phyloP scores from a whole-genome alignment of 2,329 filamentous ascomycete genomes.

The Colletotrichum lindemuthianum region DNA sequence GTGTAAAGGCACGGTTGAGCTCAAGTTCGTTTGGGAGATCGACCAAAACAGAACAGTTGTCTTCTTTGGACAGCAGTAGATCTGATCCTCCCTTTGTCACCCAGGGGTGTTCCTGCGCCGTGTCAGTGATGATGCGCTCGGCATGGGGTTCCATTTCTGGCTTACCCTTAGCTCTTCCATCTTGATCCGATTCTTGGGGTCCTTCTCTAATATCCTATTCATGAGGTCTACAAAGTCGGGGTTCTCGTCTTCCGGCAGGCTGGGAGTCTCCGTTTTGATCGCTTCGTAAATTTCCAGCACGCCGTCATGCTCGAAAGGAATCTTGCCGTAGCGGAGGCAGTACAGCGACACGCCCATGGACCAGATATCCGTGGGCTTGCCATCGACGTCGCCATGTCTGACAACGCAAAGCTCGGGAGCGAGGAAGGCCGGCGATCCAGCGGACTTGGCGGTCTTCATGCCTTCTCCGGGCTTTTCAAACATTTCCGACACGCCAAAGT shows the following conservation, averaged over 20 bases:
- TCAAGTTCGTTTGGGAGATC: slow-evolving; percentile 90
- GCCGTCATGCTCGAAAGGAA: slow-evolving; percentile 84
- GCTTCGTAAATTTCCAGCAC: slow-evolving; percentile 90
- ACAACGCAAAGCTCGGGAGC: slow-evolving; percentile 91
- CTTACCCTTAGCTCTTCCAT: slow-evolving; percentile 85
- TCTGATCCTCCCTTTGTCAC: slow-evolving; percentile 85
- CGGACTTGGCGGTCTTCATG: slow-evolving; percentile 93
- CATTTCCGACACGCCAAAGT: slow-evolving; percentile 99
- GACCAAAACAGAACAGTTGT: slow-evolving; percentile 85
- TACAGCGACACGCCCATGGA: slow-evolving; percentile 97
- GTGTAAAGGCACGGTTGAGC: slow-evolving; percentile 89
- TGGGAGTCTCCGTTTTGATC: slow-evolving; percentile 77
- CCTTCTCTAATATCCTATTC: slow-evolving; percentile 79
- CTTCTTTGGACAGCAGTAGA: slow-evolving; percentile 79
- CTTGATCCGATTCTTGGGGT: slow-evolving; percentile 82
- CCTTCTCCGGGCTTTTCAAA: slow-evolving; percentile 80
- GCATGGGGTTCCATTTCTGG: slow-evolving; percentile 15
- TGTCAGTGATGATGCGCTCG: slow-evolving; percentile 26
- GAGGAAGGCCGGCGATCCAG: slow-evolving; percentile 93
- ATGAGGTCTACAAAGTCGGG: slow-evolving; percentile 81
- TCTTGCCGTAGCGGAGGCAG: slow-evolving; percentile 86
- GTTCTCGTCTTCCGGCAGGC: slow-evolving; percentile 71
- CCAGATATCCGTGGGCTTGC: slow-evolving; percentile 94
- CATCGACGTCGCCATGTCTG: slow-evolving; percentile 87
- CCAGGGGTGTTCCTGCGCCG: slow-evolving; percentile 84